A percentile compares a stretch with the other conserved stretches of the same genome.
Evolutionary conservation across 345 rosid genomes (phyloP).

Genomic region (Dipteronia sinensis): DNA sequence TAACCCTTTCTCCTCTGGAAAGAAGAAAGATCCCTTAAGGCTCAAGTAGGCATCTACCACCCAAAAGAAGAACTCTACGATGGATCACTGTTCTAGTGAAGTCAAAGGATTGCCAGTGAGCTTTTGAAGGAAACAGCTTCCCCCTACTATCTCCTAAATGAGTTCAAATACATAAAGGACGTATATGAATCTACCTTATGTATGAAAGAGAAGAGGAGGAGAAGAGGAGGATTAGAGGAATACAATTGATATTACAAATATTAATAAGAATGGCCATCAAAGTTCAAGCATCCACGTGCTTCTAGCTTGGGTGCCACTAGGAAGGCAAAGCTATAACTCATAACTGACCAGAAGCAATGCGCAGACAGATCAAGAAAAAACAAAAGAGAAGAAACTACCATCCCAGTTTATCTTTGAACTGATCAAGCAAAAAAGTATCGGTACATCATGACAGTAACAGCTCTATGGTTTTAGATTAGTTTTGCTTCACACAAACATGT

Average conservation of each 20-base stretch:
- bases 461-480: background rate
- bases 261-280: background rate
- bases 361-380: background rate
- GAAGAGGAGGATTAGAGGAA: background rate
- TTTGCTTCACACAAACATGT: conserved; percentile 1
- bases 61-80: too few species aligned
- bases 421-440: background rate
- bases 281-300: background rate
- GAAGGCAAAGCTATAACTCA: background rate
- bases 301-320: background rate
- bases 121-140: too few species aligned
- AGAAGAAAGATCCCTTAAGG: too few species aligned
- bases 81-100: too few species aligned
- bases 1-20: too few species aligned
- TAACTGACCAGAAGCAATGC: background rate
- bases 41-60: too few species aligned
- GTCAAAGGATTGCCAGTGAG: too few species aligned
- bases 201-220: background rate
- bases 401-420: background rate
- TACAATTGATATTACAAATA: background rate
- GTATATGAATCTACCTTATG: background rate
- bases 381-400: background rate
- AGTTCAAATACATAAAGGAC: too few species aligned
- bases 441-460: background rate
- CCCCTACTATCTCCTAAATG: too few species aligned